A percentile compares a stretch with the other conserved stretches of the same genome.
phyloP scores from a whole-genome alignment of 495 filamentous ascomycete species.

The Podospora anserina region DNA sequence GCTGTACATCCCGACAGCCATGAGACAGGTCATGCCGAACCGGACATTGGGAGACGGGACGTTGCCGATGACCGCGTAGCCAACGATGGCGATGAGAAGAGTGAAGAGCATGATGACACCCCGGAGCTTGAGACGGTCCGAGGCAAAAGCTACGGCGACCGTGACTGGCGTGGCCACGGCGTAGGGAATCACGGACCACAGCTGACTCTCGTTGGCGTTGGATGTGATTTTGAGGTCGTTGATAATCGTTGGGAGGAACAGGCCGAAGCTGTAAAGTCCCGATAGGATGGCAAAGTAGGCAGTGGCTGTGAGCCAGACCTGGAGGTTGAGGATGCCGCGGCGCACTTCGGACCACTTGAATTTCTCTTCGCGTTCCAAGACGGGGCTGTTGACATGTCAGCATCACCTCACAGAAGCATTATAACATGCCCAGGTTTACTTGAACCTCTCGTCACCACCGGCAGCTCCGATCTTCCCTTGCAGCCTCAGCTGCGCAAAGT shows the following conservation, averaged over 20 bases:
- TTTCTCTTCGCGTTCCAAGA: slow-evolving; percentile 40
- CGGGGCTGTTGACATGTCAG: slow-evolving; percentile 31
- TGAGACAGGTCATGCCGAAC: slow-evolving; percentile 74
- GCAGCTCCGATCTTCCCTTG: slow-evolving; percentile 27
- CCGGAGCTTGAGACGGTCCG: slow-evolving; percentile 44
- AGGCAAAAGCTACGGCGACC: slow-evolving; percentile 45
- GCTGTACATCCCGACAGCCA: slow-evolving; percentile 70
- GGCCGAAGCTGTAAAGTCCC: slow-evolving; percentile 50
- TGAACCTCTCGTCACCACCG: slow-evolving; percentile 32
- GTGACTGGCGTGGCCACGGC: slow-evolving; percentile 57
- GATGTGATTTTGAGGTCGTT: slow-evolving; percentile 57
- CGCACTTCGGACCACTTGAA: slow-evolving; percentile 65
- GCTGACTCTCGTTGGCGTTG: slow-evolving; percentile 58
- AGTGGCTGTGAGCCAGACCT: slow-evolving; percentile 50
- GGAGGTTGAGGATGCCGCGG: slow-evolving; percentile 57
- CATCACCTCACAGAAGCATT: background rate
- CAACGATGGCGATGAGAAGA: slow-evolving; percentile 54
- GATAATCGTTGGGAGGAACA: slow-evolving; percentile 67
- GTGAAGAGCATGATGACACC: slow-evolving; percentile 42
- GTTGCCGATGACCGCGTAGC: slow-evolving; percentile 46
- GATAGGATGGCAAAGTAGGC: slow-evolving; percentile 47
- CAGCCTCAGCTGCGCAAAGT: slow-evolving; percentile 41
- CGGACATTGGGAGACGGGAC: slow-evolving; percentile 55
- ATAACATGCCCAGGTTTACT: slow-evolving; percentile 24
- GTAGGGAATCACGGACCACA: slow-evolving; percentile 67